A percentile compares a stretch with the other conserved stretches of the same genome.
Evolutionary conservation across 116 monocot genomes (phyloP).

Genomic region (Posidonia oceanica): DNA sequence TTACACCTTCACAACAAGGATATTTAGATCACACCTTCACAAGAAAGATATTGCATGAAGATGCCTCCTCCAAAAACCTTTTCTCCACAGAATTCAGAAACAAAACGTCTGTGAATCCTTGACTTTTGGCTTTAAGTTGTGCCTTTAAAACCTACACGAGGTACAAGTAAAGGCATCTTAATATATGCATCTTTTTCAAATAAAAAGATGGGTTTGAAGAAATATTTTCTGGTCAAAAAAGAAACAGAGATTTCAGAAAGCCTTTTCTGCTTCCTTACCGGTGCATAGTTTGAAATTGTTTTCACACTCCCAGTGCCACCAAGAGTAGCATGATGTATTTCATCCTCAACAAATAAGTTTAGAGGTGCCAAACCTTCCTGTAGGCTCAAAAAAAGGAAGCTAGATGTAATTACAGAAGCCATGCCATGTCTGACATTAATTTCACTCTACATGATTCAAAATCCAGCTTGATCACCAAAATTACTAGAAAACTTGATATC

Average conservation of each 20-base stretch:
- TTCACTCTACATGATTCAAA: too few species aligned
- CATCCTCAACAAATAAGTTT: slow-evolving; percentile 66
- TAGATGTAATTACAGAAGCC: background rate
- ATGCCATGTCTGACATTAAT: too few species aligned
- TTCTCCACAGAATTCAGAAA: slow-evolving; percentile 61
- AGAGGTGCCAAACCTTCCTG: slow-evolving; percentile 65
- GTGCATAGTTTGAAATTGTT: slow-evolving; percentile 82
- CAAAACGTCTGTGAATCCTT: slow-evolving; percentile 71
- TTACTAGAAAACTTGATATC: background rate
- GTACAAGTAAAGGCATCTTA: background rate
- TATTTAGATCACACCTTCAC: slow-evolving; percentile 40
- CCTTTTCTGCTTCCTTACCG: slow-evolving; percentile 20
- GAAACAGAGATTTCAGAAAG: too few species aligned
- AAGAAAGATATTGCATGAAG: slow-evolving; percentile 75
- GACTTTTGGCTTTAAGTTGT: slow-evolving; percentile 42
- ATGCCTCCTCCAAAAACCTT: slow-evolving; percentile 62
- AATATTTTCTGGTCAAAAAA: background rate
- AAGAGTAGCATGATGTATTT: slow-evolving; percentile 69
- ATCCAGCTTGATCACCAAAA: too few species aligned
- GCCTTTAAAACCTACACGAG: slow-evolving; percentile 55
- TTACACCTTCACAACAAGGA: background rate
- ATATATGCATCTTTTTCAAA: background rate
- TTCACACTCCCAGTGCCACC: slow-evolving; percentile 88
- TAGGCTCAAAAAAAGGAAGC: background rate
- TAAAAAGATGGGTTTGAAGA: too few species aligned